Percentiles rank a stretch among this genome's conserved stretches.
Evolutionary conservation across 2,329 filamentous ascomycete species (phyloP).

Genomic region (Aspergillus unguis): DNA sequence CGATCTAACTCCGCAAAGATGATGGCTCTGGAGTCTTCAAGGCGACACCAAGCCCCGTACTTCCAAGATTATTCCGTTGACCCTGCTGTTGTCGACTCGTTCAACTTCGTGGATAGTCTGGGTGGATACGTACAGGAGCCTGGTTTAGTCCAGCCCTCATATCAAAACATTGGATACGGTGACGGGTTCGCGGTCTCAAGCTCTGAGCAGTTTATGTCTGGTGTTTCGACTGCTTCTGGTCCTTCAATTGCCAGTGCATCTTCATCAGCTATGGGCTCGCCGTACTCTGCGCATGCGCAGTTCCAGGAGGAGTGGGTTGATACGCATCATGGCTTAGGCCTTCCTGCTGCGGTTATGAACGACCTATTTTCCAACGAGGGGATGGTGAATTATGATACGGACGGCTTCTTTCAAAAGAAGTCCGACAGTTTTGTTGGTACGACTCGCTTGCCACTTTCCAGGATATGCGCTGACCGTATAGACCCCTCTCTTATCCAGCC

Average conservation of each 20-base stretch:
- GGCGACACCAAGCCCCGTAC: slow-evolving; percentile 30
- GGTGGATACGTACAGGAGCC: slow-evolving; percentile 23
- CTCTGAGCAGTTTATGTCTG: slow-evolving; percentile 50
- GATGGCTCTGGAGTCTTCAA: slow-evolving; percentile 33
- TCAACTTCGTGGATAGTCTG: slow-evolving; percentile 27
- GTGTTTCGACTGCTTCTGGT: slow-evolving; percentile 59
- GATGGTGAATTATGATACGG: slow-evolving; percentile 44
- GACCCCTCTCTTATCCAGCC: slow-evolving; percentile 60
- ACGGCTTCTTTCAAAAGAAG: slow-evolving; percentile 43
- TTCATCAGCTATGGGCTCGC: slow-evolving; percentile 66
- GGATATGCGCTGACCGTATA: slow-evolving; percentile 24
- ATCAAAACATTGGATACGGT: slow-evolving; percentile 28
- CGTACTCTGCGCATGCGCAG: slow-evolving; percentile 60
- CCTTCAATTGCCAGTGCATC: slow-evolving; percentile 57
- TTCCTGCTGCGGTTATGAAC: slow-evolving; percentile 62
- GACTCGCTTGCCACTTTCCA: slow-evolving; percentile 17
- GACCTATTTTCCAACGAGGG: slow-evolving; percentile 58
- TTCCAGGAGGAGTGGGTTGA: slow-evolving; percentile 59
- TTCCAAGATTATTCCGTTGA: slow-evolving; percentile 35
- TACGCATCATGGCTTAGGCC: slow-evolving; percentile 52
- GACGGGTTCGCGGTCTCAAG: slow-evolving; percentile 29
- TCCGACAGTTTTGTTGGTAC: slow-evolving; percentile 36
- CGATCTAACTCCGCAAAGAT: slow-evolving; percentile 21
- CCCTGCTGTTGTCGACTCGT: slow-evolving; percentile 30
- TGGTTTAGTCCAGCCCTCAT: slow-evolving; percentile 24